Base-by-base conservation (phyloP, 2,329 filamentous ascomycete genomes). In the Aphanocladium album region DNA sequence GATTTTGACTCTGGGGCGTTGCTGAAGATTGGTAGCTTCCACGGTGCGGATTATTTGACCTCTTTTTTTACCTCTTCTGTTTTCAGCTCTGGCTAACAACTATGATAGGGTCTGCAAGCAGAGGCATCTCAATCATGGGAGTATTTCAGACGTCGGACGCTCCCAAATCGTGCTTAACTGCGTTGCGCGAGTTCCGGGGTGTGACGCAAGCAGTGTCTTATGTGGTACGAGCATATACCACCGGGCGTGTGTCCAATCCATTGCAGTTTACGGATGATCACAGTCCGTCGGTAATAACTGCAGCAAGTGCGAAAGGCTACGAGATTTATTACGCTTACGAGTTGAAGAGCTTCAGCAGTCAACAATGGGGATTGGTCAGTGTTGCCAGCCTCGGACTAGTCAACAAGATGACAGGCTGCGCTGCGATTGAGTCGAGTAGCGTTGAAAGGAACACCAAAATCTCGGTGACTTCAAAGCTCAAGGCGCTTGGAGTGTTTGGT, bases 321-420 rank as follows among this genome's bases (percentile, higher is more conserved):
- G 93, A 97, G 53, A 90, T 97, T 57, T 78, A 96, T 9, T 89
- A 87, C 0, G 89, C 89, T 0, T 89, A 88, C 64, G 88, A 89
- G 0, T 73, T 92, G 2, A 79, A 80, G 1, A 72, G 78, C 0
- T 86, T 93, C 64, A 72, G 76, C 1, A 76, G 75, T n/a, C 64
- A 71, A 21, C 68, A 67, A 23, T 62, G 67, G 37, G 65, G 64
- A 1, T 53, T 65, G 5, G 76, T 88, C 0, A 76, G 75, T 47
- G 78, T 93, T 1, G 86, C 90, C 0, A 86, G 89, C 19, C 73
- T 98, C 1, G 93, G 93, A 0, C 77, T 98, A 2, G 65, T 96
- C 3, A 89, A 84, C 2, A 96, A 97, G 73, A 96, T 98, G 90
- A 91, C 91, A 0, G 93, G 92, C 0, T 86, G 88, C 1, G 92